phyloP scores from a whole-genome alignment of 2,329 filamentous ascomycete genomes.

The Ilyonectria robusta region DNA sequence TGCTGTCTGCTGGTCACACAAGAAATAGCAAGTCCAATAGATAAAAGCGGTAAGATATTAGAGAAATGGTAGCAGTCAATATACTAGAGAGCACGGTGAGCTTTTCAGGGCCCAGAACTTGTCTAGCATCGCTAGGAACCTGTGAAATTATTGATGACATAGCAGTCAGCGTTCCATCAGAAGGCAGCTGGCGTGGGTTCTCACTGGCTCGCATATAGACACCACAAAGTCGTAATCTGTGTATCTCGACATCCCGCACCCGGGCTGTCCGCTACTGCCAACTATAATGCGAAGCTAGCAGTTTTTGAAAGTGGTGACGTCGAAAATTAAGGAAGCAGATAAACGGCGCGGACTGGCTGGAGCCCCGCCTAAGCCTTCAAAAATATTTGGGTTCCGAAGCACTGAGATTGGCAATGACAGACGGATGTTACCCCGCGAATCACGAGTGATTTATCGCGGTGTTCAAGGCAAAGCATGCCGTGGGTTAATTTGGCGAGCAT shows the following conservation, averaged over 20 bases:
- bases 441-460: slow-evolving; percentile 35
- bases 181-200: not conserved
- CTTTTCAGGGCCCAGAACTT: not conserved
- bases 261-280: not conserved
- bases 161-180: slow-evolving; percentile 17
- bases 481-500: slow-evolving; percentile 23
- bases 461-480: slow-evolving; percentile 24
- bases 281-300: not conserved
- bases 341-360: not conserved
- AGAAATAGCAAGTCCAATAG: slow-evolving; percentile 4
- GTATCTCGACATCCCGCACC: slow-evolving; percentile 8
- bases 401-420: slow-evolving; percentile 18
- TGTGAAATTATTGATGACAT: slow-evolving; percentile 2
- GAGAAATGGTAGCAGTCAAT: not conserved
- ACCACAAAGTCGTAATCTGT: not conserved
- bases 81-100: slow-evolving; percentile 17
- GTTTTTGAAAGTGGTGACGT: not conserved
- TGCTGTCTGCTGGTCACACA: not conserved
- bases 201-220: not conserved
- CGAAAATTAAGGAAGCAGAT: not conserved
- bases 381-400: slow-evolving; percentile 5
- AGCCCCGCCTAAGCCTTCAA: slow-evolving; percentile 9
- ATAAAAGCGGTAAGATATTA: not conserved
- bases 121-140: not conserved
- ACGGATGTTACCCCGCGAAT: slow-evolving; percentile 32